A percentile compares a stretch with the other conserved stretches of the same genome.
phyloP scores from a whole-genome alignment of 2,329 filamentous ascomycete species.

The Hypoxylon sp. region DNA sequence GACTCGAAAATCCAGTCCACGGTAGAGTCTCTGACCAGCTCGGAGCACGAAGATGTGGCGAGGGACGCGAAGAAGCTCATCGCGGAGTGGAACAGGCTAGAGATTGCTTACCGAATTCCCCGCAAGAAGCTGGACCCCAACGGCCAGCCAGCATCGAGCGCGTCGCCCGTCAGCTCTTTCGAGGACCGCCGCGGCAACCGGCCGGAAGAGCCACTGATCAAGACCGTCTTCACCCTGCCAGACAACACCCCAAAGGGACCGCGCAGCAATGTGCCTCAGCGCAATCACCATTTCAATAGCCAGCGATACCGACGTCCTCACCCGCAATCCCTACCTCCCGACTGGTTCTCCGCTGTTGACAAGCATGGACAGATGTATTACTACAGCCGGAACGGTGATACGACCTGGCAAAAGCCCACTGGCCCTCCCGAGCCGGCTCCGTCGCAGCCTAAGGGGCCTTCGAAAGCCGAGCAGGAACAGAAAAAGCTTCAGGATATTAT shows the following conservation, averaged over 20 bases:
- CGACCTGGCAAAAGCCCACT: conserved; percentile 83
- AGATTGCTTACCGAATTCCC: conserved; percentile 91
- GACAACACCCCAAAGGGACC: conserved; percentile 65
- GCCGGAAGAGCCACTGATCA: conserved; percentile 47
- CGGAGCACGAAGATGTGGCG: conserved; percentile 77
- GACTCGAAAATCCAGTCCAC: conserved; percentile 93
- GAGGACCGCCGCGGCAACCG: conserved; percentile 72
- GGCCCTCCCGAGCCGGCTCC: conserved; percentile 65
- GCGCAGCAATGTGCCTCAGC: conserved; percentile 66
- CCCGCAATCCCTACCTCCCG: conserved; percentile 70
- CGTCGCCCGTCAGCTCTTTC: conserved; percentile 61
- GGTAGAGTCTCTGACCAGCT: conserved; percentile 71
- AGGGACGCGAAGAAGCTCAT: conserved; percentile 75
- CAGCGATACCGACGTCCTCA: conserved; percentile 63
- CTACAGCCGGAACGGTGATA: conserved; percentile 79
- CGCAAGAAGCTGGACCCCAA: conserved; percentile 84
- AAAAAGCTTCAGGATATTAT: conserved; percentile 85
- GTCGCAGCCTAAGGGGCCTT: conserved; percentile 69
- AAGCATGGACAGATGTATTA: conserved; percentile 80
- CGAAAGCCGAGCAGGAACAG: conserved; percentile 68
- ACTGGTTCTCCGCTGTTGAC: conserved; percentile 83
- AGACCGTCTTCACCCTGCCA: conserved; percentile 54
- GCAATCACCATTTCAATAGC: conserved; percentile 58
- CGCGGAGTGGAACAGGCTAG: conserved; percentile 86
- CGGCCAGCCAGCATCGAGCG: conserved; percentile 51